Conservation (phyloP, 495 filamentous ascomycete species). For the Darksidea phi region DNA sequence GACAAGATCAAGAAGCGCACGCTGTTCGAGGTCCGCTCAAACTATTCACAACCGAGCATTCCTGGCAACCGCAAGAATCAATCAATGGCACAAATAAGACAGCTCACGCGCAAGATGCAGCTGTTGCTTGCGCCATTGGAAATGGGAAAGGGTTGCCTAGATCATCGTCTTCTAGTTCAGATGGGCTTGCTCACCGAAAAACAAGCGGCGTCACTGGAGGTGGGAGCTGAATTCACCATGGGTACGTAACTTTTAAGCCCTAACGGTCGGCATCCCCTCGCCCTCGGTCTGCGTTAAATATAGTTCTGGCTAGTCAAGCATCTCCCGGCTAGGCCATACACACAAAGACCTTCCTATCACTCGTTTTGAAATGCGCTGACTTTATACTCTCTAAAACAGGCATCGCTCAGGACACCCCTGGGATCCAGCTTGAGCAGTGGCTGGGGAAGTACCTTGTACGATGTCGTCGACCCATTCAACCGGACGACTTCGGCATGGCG, state of each 20-base stretch:
- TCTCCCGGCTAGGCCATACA: too few species aligned
- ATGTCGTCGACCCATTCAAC: conserved; percentile 45
- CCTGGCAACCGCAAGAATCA: conserved; percentile 40
- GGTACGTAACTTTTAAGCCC: too few species aligned
- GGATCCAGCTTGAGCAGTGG: conserved; percentile 61
- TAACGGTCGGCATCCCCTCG: too few species aligned
- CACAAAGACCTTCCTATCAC: too few species aligned
- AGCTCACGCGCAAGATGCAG: conserved; percentile 49
- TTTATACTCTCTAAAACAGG: too few species aligned
- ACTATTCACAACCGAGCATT: conserved; percentile 4
- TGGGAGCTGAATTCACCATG: conserved; percentile 51
- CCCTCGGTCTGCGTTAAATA: too few species aligned
- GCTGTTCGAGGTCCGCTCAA: conserved; percentile 58
- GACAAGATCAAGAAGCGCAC: conserved; percentile 64
- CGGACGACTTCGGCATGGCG: conserved; percentile 51
- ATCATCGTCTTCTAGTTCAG: conserved; percentile 50
- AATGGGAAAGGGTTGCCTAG: conserved; percentile 43
- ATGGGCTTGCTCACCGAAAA: conserved; percentile 57
- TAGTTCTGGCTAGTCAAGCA: too few species aligned
- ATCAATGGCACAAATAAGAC: conserved; percentile 48
- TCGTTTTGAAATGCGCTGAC: too few species aligned
- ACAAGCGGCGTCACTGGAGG: conserved; percentile 62
- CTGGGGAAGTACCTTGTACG: conserved; percentile 53
- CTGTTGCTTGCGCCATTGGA: conserved; percentile 47
- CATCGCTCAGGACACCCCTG: conserved; percentile 35